Conservation (phyloP, 257 asterid species). For the Ballota nigra region DNA sequence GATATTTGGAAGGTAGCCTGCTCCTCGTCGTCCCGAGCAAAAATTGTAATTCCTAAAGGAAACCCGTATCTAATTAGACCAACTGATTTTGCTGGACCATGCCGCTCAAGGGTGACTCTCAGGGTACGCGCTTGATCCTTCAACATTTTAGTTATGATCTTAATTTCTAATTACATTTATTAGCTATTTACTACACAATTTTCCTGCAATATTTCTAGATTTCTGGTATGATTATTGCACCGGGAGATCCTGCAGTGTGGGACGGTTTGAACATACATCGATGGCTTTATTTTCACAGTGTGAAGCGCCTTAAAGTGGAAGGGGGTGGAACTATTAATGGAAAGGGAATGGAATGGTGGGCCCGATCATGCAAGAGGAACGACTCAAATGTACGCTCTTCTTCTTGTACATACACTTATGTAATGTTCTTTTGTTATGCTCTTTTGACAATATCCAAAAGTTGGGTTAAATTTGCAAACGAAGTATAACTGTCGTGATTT, state of each 20-base stretch:
- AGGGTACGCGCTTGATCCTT: conserved; percentile 38
- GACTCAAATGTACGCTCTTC: conserved; percentile 51
- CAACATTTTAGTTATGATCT: neutral
- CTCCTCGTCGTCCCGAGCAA: conserved; percentile 33
- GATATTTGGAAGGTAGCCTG: conserved; percentile 71
- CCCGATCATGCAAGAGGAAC: conserved; percentile 79
- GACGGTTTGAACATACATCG: conserved; percentile 46
- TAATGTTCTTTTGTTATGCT: too few relatives aligned
- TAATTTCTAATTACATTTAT: neutral
- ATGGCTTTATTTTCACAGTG: conserved; percentile 79
- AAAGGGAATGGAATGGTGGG: conserved; percentile 82
- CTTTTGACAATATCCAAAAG: too few relatives aligned
- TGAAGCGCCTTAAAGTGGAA: conserved; percentile 59
- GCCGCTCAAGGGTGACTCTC: conserved; percentile 58
- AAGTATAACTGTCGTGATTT: too few relatives aligned
- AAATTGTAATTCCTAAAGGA: conserved; percentile 48
- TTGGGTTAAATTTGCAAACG: too few relatives aligned
- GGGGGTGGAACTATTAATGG: conserved; percentile 80
- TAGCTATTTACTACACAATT: neutral
- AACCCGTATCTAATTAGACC: conserved; percentile 44
- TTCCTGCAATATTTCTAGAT: conserved; percentile 39
- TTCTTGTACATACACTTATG: neutral
- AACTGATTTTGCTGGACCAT: conserved; percentile 65
- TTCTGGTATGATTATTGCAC: conserved; percentile 64
- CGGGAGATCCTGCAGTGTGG: conserved; percentile 68